Evolutionary conservation across 768 basidiomycete species (phyloP), one percentile per base, ranked within the genome.

Genomic region (Collybiopsis confluens): DNA sequence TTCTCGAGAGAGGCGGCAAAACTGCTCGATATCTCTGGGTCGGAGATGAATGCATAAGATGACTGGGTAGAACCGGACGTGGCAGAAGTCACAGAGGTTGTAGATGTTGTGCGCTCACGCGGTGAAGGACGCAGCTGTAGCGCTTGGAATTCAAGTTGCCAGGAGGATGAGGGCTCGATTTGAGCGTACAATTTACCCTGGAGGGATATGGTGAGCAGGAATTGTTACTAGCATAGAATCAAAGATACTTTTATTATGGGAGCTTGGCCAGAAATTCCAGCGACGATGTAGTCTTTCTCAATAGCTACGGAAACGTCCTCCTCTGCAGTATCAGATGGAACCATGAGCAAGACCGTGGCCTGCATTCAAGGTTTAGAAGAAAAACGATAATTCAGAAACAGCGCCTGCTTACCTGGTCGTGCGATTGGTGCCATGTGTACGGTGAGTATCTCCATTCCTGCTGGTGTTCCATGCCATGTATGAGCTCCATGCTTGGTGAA

Each of bases 351-450:
- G 30, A 91, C 80, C 16, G 89, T 91, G 27, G 88, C 89, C 88
- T 91, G 55, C 43, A 20, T 16, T 47, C 45, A 47, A 56, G 54
- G 46, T 54, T 54, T 47, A 52, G 52, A 63, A 58, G n/a, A 43
- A 59, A 62, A 52, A 61, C 50, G 58, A 41, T 58, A 46, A 41
- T 56, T 55, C 23, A 36, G 38, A 26, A 6, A 11, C 20, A 11
- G 24, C 3, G 35, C 8, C 21, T 42, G 50, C 50, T 61, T 73
- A 85, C 90, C 82, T 92, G 90, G 77, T 92, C 90, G 78, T 92
- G 90, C 58, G 90, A 90, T 90, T 92, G 90, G 68, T 92, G 90
- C 90, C 90, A 92, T 58, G 90, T 89, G 62, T 92, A 92, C 21
- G 41, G 45, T 16, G 61, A 59, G 21, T 58, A 52, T 52, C 50